These are phyloP conservation scores for Tuber microsphaerosporum DNA, from an alignment of 495 filamentous ascomycete genomes.

Conservation along the genomic window DNA sequence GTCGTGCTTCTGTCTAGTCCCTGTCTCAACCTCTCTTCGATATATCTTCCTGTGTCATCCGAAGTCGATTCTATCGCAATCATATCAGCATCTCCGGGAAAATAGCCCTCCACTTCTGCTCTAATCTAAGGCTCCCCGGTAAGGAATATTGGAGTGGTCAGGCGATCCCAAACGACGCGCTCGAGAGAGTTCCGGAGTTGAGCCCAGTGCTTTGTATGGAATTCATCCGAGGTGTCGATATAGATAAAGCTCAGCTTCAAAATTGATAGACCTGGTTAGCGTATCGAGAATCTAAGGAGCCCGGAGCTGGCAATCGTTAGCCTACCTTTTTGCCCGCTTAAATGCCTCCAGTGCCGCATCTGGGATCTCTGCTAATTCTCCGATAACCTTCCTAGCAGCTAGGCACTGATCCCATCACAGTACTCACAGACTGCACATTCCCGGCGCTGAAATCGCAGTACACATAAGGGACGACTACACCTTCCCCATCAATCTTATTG, in stretches of 20 bases:
- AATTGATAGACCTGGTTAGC: background rate
- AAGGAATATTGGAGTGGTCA: too few relatives aligned
- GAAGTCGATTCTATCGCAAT: background rate
- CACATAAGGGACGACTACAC: background rate
- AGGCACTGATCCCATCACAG: background rate
- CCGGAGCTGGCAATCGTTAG: background rate
- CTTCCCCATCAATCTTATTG: background rate
- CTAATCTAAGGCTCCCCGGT: background rate
- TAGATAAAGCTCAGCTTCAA: background rate
- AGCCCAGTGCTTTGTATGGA: background rate
- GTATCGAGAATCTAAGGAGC: background rate
- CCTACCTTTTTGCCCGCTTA: background rate
- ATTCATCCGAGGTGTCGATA: background rate
- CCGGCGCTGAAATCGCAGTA: background rate
- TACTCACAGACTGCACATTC: background rate
- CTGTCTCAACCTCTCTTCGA: background rate
- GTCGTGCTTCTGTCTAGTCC: background rate
- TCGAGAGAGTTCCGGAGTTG: background rate
- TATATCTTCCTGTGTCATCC: background rate
- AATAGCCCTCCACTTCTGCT: background rate
- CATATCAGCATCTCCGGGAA: background rate
- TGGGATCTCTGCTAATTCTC: background rate
- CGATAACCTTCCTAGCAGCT: too few relatives aligned
- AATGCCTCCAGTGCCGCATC: background rate
- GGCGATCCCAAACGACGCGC: background rate